Conservation (phyloP, 116 monocot genomes). For the Thalassia testudinum region DNA sequence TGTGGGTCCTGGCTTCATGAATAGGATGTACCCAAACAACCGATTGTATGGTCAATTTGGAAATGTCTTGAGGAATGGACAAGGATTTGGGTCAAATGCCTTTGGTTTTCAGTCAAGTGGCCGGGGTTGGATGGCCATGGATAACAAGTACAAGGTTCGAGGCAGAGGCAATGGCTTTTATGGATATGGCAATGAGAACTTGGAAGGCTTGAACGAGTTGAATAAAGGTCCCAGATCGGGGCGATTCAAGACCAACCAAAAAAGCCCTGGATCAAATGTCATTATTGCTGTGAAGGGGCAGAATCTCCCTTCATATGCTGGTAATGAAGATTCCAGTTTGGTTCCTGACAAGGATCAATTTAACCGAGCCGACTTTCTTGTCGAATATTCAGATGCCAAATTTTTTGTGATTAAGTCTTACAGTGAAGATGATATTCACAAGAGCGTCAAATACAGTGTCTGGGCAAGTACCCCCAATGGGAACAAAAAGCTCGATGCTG, state of each 20-base stretch:
- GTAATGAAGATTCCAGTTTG: conserved; percentile 24
- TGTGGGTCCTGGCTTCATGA: conserved; percentile 16
- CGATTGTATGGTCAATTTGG: conserved; percentile 35
- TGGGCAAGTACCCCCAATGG: conserved; percentile 96
- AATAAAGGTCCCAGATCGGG: conserved; percentile 71
- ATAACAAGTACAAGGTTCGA: conserved; percentile 47
- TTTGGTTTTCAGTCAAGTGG: conserved; percentile 42
- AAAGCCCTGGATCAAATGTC: conserved; percentile 19
- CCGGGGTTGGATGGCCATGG: conserved; percentile 19
- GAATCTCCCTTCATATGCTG: conserved; percentile 13
- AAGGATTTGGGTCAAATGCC: conserved; percentile 25
- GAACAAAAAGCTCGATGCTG: conserved; percentile 91
- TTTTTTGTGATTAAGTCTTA: conserved; percentile 84
- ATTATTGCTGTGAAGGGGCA: conserved; percentile 32
- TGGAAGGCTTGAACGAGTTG: conserved; percentile 53
- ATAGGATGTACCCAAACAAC: conserved; percentile 22
- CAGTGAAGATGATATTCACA: conserved; percentile 92
- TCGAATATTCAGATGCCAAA: conserved; percentile 43
- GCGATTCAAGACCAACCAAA: conserved; percentile 35
- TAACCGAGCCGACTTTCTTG: conserved; percentile 45
- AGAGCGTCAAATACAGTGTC: conserved; percentile 84
- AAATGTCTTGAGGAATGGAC: conserved; percentile 28
- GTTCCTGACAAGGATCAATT: conserved; percentile 38
- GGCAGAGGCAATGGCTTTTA: conserved; percentile 44
- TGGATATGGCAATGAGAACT: conserved; percentile 42